A percentile compares a stretch with the other conserved stretches of the same genome.
phyloP scores from a whole-genome alignment of 1,284 basidiomycete species.

The Xerocomus nothofagi region DNA sequence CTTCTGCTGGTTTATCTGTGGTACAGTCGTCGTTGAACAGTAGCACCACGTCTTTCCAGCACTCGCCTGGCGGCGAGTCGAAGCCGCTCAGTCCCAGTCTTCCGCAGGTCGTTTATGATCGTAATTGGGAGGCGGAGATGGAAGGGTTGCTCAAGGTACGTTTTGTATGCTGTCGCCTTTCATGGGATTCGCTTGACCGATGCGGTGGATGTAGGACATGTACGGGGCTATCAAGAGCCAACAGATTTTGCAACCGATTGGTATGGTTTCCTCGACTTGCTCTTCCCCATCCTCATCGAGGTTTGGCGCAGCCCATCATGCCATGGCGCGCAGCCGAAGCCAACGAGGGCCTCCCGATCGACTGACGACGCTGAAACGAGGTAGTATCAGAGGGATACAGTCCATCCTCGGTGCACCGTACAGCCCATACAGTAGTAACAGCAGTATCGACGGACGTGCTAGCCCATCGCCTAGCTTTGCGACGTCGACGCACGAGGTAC shows the following conservation, averaged over 20 bases:
- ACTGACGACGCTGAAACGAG: conserved; percentile 79
- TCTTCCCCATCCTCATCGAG: conserved; percentile 56
- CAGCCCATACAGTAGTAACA: conserved; percentile 79
- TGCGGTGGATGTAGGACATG: conserved; percentile 70
- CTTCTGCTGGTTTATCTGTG: conserved; percentile 37
- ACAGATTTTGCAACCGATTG: conserved; percentile 84
- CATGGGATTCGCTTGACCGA: conserved; percentile 7
- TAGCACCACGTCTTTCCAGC: conserved; percentile 42
- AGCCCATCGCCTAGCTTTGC: conserved; percentile 80
- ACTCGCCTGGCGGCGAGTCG: conserved; percentile 42
- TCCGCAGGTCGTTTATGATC: conserved; percentile 50
- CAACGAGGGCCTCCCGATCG: conserved; percentile 66
- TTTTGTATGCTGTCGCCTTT: conserved; percentile 1
- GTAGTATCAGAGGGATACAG: conserved; percentile 85
- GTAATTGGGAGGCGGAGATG: conserved; percentile 82
- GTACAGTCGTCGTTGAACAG: conserved; percentile 37
- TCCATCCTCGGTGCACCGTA: conserved; percentile 65
- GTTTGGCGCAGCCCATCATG: conserved; percentile 46
- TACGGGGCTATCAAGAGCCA: conserved; percentile 89
- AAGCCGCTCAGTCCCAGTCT: conserved; percentile 36
- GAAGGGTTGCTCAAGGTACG: conserved; percentile 81
- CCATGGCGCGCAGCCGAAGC: conserved; percentile 60
- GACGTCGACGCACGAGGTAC: conserved; percentile 80
- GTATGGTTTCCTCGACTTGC: conserved; percentile 41
- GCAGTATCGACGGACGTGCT: conserved; percentile 78